phyloP scores from a whole-genome alignment of 1,284 basidiomycete genomes.

The Leucoagaricus sp. region DNA sequence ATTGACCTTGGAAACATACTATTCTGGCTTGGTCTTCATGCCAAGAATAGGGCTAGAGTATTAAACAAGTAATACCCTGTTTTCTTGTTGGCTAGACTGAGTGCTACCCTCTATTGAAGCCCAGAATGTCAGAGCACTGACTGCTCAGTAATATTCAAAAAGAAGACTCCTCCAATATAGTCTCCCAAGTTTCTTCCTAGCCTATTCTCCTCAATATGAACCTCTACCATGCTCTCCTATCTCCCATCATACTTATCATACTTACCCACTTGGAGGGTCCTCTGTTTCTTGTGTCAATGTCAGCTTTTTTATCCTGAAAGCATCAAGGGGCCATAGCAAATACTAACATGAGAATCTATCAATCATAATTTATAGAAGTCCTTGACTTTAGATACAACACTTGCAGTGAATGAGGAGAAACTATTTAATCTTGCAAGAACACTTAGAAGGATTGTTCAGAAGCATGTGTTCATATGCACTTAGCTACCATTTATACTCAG shows the following conservation, averaged over 20 bases:
- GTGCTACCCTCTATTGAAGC: too few species aligned
- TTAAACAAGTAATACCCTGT: too few species aligned
- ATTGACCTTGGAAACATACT: slow-evolving; percentile 18
- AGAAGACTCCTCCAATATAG: slow-evolving; percentile 6
- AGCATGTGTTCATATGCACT: slow-evolving; percentile 29
- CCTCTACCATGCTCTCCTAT: background rate
- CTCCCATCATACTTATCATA: background rate
- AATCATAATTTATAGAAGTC: background rate
- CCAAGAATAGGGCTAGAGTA: too few species aligned
- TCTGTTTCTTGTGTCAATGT: slow-evolving; percentile 20
- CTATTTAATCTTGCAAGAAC: slow-evolving; percentile 25
- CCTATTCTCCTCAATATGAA: slow-evolving; percentile 3
- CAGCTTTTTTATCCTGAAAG: slow-evolving; percentile 40
- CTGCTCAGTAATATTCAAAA: slow-evolving; percentile 8
- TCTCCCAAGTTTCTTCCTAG: slow-evolving; percentile 11
- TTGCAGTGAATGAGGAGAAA: slow-evolving; percentile 2
- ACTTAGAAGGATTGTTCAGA: slow-evolving; percentile 31
- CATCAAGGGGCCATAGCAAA: slow-evolving; percentile 31
- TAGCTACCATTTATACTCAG: too few species aligned
- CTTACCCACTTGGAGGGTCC: background rate
- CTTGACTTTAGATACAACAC: slow-evolving; percentile 11
- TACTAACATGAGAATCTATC: slow-evolving; percentile 21
- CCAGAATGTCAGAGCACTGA: slow-evolving; percentile 12
- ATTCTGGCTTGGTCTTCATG: slow-evolving; percentile 18
- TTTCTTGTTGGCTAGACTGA: too few species aligned